phyloP scores from a whole-genome alignment of 108 stramenopile species.

The Fragilariopsis cylindrus region DNA sequence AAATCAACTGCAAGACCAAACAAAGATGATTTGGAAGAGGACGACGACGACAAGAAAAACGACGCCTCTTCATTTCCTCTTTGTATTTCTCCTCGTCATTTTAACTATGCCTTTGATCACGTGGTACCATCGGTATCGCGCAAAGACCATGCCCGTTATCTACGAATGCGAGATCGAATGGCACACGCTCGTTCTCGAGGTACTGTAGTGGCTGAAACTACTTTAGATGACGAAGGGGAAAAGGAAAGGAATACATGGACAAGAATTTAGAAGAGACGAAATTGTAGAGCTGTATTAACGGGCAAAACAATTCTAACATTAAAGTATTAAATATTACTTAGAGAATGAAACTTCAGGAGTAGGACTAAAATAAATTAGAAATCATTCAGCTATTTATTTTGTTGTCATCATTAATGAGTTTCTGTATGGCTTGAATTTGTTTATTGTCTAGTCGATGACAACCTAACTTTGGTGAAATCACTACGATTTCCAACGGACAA shows the following conservation, averaged over 20 bases:
- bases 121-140: constrained; percentile 86
- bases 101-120: constrained; percentile 82
- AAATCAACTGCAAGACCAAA: constrained; percentile 1
- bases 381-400: neutral
- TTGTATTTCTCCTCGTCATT: constrained; percentile 65
- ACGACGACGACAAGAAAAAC: constrained; percentile 7
- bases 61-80: constrained; percentile 20
- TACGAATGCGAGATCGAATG: constrained; percentile 82
- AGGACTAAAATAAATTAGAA: neutral
- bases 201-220: constrained; percentile 31
- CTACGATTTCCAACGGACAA: constrained; percentile 24
- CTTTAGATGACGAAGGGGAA: constrained; percentile 10
- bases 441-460: constrained; percentile 24
- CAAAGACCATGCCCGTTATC: constrained; percentile 82
- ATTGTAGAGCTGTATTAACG: no score
- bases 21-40: neutral
- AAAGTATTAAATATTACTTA: no score
- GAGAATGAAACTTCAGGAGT: no score
- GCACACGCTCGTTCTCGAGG: constrained; percentile 72
- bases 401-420: neutral
- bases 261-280: neutral
- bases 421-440: constrained; percentile 21
- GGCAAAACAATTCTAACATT: no score
- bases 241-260: neutral
- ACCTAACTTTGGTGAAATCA: constrained; percentile 21